Base-by-base conservation (phyloP, 208 protist genomes). In the Phytomonas sp. region DNA sequence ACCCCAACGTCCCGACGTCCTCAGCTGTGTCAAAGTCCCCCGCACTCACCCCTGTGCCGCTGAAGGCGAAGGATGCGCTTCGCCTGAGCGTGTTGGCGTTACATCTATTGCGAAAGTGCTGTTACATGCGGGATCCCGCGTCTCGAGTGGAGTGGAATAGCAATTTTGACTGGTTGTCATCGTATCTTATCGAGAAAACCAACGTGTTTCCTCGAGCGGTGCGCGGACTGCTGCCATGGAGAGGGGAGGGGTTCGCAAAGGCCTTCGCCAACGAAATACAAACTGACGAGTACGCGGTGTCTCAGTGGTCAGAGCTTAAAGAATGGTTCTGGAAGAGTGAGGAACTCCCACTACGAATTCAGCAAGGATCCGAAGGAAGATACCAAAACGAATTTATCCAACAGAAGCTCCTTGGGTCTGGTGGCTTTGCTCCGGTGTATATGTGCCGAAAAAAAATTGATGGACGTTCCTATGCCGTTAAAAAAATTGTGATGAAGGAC, bases 391-490 rank as follows among this genome's bases (percentile, higher is more conserved):
- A 94, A 73, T 94, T 94, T 70, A 92, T 92, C 56, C 71, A 94
- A 70, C 85, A 93, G 70, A 75, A 81, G 8, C 70, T 86, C 14
- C 74, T 94, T 10, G 89, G 89, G 0, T 74, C 81, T n/a, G 89
- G 89, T 30, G 85, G 89, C 32, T 94, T 92, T 67, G 89, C 87
- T 0, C 89, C 89, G 3, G 89, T 94, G 49, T 94, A 87, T 72
- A 86, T 94, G 37, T 94, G 87, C 63, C 75, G 89, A 6, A 94
- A 94, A 68, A 91, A 88, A 72, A 79, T 93, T 30, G 90, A 95
- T 71, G 86, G 82, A 8, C 76, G 80, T 14, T 70, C 88, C 26
- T 95, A 95, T 67, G 90, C 90, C 14, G 81, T 95, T 40, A 95
- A 95, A 56, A 93, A 93, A 73, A 84, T 95, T 32, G 76, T 77